Conservation (phyloP, 176 grass and related monocot genomes). For the Aegilops speltoides region DNA sequence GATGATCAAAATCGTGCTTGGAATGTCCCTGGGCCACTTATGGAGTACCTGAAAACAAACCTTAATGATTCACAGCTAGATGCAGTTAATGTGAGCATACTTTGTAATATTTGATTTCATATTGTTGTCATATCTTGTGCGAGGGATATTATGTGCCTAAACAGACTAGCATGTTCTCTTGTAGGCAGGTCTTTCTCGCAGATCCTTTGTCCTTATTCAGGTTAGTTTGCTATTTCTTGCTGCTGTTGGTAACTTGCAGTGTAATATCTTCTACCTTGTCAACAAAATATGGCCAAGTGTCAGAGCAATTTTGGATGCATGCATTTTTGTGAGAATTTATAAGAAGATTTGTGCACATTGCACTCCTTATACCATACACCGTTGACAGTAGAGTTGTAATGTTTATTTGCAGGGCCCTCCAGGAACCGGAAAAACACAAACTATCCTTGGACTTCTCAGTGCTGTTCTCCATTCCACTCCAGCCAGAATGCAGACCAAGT, state of each 20-base stretch:
- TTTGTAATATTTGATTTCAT: slow-evolving; percentile 16
- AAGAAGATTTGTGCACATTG: neutral
- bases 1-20: slow-evolving; percentile 65
- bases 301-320: slow-evolving; percentile 1
- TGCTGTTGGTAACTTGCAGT: slow-evolving; percentile 16
- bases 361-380: neutral
- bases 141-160: slow-evolving; percentile 18
- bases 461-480: slow-evolving; percentile 94
- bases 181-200: slow-evolving; percentile 89
- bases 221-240: slow-evolving; percentile 34
- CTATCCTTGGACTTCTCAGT: slow-evolving; percentile 95
- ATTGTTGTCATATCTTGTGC: neutral
- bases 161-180: slow-evolving; percentile 36
- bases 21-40: slow-evolving; percentile 81
- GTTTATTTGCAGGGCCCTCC: slow-evolving; percentile 73
- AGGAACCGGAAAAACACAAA: slow-evolving; percentile 98
- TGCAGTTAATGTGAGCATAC: slow-evolving; percentile 75
- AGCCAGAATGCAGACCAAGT: slow-evolving; percentile 83
- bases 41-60: slow-evolving; percentile 78
- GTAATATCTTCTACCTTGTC: slow-evolving; percentile 13
- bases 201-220: slow-evolving; percentile 97
- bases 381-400: neutral
- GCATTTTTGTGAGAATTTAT: slow-evolving; percentile 15
- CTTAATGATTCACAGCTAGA: slow-evolving; percentile 88
- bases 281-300: neutral